A percentile compares a stretch with the other conserved stretches of the same genome.
phyloP scores from a whole-genome alignment of 306 rosid genomes.

The Oxytropis ochrocephala region DNA sequence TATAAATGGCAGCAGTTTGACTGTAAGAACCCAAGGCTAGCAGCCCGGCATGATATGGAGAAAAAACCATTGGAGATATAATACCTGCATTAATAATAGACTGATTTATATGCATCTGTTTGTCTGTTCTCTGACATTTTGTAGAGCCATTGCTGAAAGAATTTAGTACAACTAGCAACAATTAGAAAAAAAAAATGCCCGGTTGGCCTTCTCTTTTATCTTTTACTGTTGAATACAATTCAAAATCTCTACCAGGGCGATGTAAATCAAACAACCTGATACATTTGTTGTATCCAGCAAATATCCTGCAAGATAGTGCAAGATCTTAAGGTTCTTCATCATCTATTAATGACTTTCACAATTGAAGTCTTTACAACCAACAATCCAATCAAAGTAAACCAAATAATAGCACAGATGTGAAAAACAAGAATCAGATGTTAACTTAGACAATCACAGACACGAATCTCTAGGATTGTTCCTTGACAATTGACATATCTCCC shows the following conservation, averaged over 20 bases:
- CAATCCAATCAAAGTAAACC: neutral
- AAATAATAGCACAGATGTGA: neutral
- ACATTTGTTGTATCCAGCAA: conserved; percentile 91
- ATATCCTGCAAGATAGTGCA: conserved; percentile 53
- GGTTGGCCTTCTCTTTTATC: conserved; percentile 90
- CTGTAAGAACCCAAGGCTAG: conserved; percentile 88
- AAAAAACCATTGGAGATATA: conserved; percentile 84
- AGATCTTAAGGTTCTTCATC: neutral
- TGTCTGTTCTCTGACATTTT: neutral
- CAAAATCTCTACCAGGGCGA: conserved; percentile 91
- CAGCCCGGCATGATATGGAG: conserved; percentile 79
- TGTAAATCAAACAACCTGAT: conserved; percentile 91
- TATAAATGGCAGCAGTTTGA: conserved; percentile 79
- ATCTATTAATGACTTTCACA: neutral
- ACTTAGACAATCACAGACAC: conserved; percentile 7
- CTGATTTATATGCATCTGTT: conserved; percentile 5
- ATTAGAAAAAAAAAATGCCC: conserved; percentile 37
- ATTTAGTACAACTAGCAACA: neutral
- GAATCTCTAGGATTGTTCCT: neutral
- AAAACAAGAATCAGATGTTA: conserved; percentile 13
- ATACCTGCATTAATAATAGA: conserved; percentile 49
- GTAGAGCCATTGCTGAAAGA: neutral
- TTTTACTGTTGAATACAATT: conserved; percentile 59
- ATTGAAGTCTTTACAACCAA: neutral
- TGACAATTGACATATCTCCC: neutral